Evolutionary conservation across 2,329 filamentous ascomycete species (phyloP).

Genomic region (Mollisiaceae sp.): DNA sequence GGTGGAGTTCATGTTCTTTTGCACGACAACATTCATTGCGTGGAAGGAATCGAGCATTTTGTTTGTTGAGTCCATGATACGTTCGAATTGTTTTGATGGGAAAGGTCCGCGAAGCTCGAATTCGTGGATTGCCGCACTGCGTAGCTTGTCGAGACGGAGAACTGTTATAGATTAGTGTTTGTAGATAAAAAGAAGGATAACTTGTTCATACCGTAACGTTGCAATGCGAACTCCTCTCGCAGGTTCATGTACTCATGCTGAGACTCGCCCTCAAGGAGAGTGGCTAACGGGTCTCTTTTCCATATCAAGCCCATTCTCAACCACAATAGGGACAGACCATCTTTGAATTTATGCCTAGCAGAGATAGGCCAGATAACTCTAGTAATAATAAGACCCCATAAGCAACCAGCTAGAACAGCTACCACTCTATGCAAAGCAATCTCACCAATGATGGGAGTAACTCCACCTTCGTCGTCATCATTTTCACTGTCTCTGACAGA

Average conservation of each 20-base stretch:
- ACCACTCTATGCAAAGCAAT: constrained; percentile 89
- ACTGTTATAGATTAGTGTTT: constrained; percentile 28
- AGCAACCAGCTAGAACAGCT: constrained; percentile 81
- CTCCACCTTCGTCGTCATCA: constrained; percentile 87
- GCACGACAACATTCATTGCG: constrained; percentile 91
- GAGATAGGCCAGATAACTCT: constrained; percentile 93
- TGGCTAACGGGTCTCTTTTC: constrained; percentile 88
- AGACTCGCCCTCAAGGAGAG: constrained; percentile 65
- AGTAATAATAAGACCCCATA: constrained; percentile 93
- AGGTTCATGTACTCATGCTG: constrained; percentile 78
- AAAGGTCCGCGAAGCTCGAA: constrained; percentile 91
- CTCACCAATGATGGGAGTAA: constrained; percentile 81
- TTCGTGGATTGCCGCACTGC: constrained; percentile 76
- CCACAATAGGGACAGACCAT: constrained; percentile 89
- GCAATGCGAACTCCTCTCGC: constrained; percentile 85
- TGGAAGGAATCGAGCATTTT: constrained; percentile 93
- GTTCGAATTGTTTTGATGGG: constrained; percentile 71
- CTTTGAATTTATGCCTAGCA: constrained; percentile 83
- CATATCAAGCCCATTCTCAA: constrained; percentile 94
- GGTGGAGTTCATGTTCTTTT: constrained; percentile 76
- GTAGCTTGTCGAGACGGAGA: constrained; percentile 74
- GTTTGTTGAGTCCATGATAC: constrained; percentile 79
- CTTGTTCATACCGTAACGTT: constrained; percentile 65
- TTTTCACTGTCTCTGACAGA: constrained; percentile 79
- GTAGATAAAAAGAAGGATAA: background rate